These are phyloP conservation scores for Lathyrus sativus DNA, from an alignment of 306 rosid species.

Conservation along the genomic window DNA sequence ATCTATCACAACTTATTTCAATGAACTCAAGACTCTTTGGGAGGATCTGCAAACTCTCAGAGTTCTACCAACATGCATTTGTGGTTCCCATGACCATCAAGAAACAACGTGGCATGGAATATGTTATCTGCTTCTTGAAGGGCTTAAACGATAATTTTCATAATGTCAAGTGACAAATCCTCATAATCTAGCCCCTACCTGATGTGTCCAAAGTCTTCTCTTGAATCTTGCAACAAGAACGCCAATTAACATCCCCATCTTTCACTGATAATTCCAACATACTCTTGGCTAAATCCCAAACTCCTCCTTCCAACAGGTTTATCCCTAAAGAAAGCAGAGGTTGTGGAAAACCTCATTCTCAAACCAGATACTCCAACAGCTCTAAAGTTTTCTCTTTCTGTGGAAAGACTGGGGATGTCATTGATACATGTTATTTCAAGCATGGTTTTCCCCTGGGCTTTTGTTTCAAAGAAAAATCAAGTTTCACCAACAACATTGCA, in stretches of 20 bases:
- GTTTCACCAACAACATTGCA: not conserved
- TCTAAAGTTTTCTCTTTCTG: not conserved
- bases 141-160: not conserved
- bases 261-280: too few species aligned
- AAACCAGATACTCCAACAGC: too few species aligned
- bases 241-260: not conserved
- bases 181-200: not conserved
- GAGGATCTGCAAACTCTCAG: too few species aligned
- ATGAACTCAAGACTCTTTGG: too few species aligned
- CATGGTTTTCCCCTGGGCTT: not conserved
- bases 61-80: too few species aligned
- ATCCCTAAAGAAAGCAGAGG: too few species aligned
- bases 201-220: not conserved
- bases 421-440: not conserved
- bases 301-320: rapidly evolving
- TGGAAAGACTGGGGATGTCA: not conserved
- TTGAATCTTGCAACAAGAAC: not conserved
- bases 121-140: too few species aligned
- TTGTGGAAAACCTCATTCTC: too few species aligned
- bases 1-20: too few species aligned
- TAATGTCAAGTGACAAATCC: not conserved
- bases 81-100: too few species aligned
- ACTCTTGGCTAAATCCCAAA: too few species aligned
- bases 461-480: not conserved
- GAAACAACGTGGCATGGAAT: too few species aligned